Evolutionary conservation across 2,329 filamentous ascomycete genomes (phyloP), one percentile per base, ranked within the genome.

Genomic region (Aspergillus tamarii): DNA sequence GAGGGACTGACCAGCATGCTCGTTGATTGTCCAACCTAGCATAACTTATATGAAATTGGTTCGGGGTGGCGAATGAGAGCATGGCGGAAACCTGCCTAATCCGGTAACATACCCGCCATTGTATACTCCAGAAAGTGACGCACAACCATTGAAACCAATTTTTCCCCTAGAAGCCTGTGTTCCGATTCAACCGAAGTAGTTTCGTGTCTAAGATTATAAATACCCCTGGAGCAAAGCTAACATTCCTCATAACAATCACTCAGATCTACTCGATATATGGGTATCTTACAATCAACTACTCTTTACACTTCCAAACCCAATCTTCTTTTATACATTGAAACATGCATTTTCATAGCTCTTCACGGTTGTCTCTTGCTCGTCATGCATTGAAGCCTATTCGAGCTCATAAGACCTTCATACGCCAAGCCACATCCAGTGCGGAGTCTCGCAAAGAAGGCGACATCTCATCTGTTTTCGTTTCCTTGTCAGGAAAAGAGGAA

Each of bases 391-490:
- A 19, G 3, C 39, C 39, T 19, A 6, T n/a, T 2, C 39, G 19
- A 11, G 11, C n/a, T 4, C 19, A 45, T 11, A n/a, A 21, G 21
- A 5, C n/a, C 43, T 23, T 12, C 10, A 46, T 21, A 23, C n/a
- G n/a, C 10, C 21, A 21, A 23, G 43, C 43, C 21, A 23, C 43
- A 21, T 46, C 43, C 4, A 26, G 21, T 11, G 43, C 10, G 7
- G 43, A 12, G 1, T 16, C 39, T 32, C 60, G 60, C 11, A 57
- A 64, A 59, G 61, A 66, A 41, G 63, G 65, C 34, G 63, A 67
- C n/a, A 67, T 66, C 28, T 67, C 65, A 4, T 67, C 63, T 1
- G 64, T 67, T 3, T 67, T 67, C 21, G 57, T 57, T 7, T 62
- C 61, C 16, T 54, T 67, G 41, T 67, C 65, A 3, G 65, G 65